Percentiles rank a stretch among this genome's conserved stretches.
These are phyloP conservation scores for Thermomucor indicae-seudaticae DNA, from an alignment of 371 early-diverging fungal genomes.

Conservation along the genomic window DNA sequence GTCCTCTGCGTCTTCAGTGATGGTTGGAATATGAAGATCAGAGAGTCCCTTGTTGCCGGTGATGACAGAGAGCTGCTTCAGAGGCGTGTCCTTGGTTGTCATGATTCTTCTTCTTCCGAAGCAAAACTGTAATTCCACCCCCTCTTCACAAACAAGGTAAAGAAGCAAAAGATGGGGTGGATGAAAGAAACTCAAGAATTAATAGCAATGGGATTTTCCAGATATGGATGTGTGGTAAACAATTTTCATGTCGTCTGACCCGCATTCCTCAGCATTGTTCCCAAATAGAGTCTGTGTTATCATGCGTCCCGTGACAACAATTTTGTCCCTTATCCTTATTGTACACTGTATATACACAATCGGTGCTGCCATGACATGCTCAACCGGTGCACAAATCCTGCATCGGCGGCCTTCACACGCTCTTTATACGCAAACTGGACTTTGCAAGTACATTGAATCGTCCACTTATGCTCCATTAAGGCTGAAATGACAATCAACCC, in stretches of 20 bases:
- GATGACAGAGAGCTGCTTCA: slow-evolving; percentile 43
- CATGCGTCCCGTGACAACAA: too few species aligned
- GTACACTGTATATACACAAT: too few species aligned
- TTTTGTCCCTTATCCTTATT: too few species aligned
- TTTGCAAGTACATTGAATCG: too few species aligned
- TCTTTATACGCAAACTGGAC: too few species aligned
- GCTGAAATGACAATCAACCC: too few species aligned
- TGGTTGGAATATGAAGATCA: slow-evolving; percentile 32
- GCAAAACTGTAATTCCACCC: neutral
- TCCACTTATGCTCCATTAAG: too few species aligned
- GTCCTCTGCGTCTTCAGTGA: slow-evolving; percentile 41
- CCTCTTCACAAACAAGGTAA: neutral
- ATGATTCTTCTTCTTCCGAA: slow-evolving; percentile 11
- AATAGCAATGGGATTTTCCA: neutral
- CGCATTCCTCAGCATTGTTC: neutral
- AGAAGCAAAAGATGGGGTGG: neutral
- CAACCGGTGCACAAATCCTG: too few species aligned
- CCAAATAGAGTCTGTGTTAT: too few species aligned
- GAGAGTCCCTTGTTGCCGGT: slow-evolving; percentile 38
- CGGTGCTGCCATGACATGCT: too few species aligned
- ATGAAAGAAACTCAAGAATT: slow-evolving; percentile 1
- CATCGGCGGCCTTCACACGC: too few species aligned
- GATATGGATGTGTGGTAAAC: slow-evolving; percentile 3
- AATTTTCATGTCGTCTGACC: slow-evolving; percentile 8
- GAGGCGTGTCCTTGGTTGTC: slow-evolving; percentile 31